A percentile compares a stretch with the other conserved stretches of the same genome.
Conservation (phyloP, 805 yeast genomes). For the Candida hungchunana region DNA sequence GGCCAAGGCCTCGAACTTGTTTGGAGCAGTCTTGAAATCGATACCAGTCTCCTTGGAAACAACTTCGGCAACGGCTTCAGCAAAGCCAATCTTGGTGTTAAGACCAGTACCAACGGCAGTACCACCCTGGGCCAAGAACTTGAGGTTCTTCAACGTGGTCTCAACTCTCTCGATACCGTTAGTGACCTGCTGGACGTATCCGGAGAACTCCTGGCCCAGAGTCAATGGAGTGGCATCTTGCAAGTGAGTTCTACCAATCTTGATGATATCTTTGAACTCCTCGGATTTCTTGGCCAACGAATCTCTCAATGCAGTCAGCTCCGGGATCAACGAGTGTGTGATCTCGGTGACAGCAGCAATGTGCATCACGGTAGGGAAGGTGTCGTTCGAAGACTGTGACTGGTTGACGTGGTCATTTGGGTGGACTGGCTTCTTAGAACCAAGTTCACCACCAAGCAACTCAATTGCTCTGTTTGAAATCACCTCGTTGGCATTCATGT, state of each 20-base stretch:
- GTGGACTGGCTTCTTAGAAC: constrained; percentile 92
- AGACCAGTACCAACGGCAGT: constrained; percentile 99
- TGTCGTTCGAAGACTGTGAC: constrained; percentile 98
- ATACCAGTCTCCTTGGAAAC: constrained; percentile 85
- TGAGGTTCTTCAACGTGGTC: constrained; percentile 67
- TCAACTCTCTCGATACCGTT: constrained; percentile 89
- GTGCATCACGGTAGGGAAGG: constrained; percentile 99
- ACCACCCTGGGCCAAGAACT: constrained; percentile 96
- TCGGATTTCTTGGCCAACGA: constrained; percentile 73
- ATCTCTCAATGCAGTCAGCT: constrained; percentile 70
- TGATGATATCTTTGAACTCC: constrained; percentile 86
- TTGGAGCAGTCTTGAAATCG: constrained; percentile 91
- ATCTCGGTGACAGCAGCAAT: constrained; percentile 96
- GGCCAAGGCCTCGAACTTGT: constrained; percentile 98
- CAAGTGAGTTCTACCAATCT: constrained; percentile 97
- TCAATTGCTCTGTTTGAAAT: constrained; percentile 98
- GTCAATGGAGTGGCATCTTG: constrained; percentile 99
- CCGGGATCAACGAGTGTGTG: constrained; percentile 70
- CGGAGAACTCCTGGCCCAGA: constrained; percentile 96
- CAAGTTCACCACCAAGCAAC: constrained; percentile 84
- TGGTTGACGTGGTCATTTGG: constrained; percentile 98
- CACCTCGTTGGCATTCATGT: constrained; percentile 99
- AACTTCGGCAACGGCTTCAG: constrained; percentile 78
- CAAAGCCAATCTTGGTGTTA: constrained; percentile 90
- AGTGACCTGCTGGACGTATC: constrained; percentile 89